A percentile compares a stretch with the other conserved stretches of the same genome.
Evolutionary conservation across 176 grass and related monocot genomes (phyloP).

Genomic region (Puccinellia tenuiflora): DNA sequence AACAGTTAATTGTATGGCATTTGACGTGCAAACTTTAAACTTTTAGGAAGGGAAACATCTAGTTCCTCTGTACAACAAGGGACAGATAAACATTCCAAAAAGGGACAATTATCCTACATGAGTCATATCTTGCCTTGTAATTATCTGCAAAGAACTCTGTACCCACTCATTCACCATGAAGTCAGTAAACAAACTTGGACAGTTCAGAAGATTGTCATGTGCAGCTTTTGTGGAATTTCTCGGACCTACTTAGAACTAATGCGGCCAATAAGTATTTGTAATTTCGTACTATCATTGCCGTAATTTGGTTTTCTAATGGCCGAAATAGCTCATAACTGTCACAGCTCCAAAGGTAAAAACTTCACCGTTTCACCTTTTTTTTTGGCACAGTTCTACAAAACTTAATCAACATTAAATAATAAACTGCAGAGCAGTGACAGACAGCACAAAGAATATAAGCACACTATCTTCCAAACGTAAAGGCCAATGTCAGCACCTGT

Average conservation of each 20-base stretch:
- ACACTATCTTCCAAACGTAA: not conserved
- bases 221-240: conserved; percentile 3
- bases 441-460: not conserved
- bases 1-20: not conserved
- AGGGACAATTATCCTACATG: not conserved
- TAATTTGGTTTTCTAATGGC: not conserved
- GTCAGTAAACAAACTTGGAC: not conserved
- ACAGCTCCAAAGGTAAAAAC: not conserved
- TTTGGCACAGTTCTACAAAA: not conserved
- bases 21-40: conserved; percentile 11
- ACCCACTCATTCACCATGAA: not conserved
- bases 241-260: not conserved
- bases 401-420: not conserved
- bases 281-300: not conserved
- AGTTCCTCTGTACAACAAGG: too few relatives aligned
- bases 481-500: conserved; percentile 37
- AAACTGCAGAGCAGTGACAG: not conserved
- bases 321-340: not conserved
- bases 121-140: not conserved
- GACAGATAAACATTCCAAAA: not conserved
- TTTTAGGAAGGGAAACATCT: too few relatives aligned
- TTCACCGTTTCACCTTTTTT: not conserved
- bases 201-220: not conserved
- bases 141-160: not conserved
- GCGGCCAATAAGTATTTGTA: not conserved